Percentiles rank a stretch among this genome's conserved stretches.
These are phyloP conservation scores for Vitis labrusca DNA, from an alignment of 164 flowering plant genomes.

Conservation along the genomic window DNA sequence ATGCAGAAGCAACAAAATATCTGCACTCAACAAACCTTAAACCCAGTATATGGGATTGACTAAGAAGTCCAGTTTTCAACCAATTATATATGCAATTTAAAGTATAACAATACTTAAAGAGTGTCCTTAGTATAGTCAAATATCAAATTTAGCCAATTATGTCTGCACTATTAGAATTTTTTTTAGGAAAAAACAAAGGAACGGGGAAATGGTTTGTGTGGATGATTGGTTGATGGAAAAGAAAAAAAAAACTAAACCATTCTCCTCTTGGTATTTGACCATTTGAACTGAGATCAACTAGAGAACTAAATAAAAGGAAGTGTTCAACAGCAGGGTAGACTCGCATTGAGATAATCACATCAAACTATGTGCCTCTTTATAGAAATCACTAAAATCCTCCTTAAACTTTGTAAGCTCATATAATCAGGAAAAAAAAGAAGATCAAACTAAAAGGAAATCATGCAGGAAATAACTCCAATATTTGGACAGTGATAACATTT, in stretches of 20 bases:
- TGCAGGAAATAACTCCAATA: too few species aligned
- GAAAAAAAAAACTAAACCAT: neutral
- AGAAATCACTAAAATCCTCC: neutral
- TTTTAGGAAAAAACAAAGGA: too few species aligned
- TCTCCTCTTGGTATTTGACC: neutral
- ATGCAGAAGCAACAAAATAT: neutral
- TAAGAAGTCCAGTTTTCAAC: neutral
- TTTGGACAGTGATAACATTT: too few species aligned
- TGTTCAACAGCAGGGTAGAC: neutral
- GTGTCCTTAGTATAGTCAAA: neutral
- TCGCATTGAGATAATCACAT: neutral
- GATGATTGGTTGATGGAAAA: too few species aligned
- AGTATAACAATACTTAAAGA: neutral
- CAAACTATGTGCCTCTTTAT: neutral
- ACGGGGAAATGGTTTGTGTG: too few species aligned
- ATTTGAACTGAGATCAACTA: neutral
- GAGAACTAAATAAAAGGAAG: neutral
- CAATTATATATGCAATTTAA: neutral
- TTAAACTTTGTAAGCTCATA: neutral
- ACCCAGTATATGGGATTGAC: neutral
- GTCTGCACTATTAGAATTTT: neutral
- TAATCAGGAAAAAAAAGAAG: too few species aligned
- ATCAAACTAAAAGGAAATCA: too few species aligned
- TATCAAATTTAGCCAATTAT: neutral
- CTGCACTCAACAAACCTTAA: neutral